phyloP scores from a whole-genome alignment of 768 basidiomycete genomes.

The Mycena alexandri region DNA sequence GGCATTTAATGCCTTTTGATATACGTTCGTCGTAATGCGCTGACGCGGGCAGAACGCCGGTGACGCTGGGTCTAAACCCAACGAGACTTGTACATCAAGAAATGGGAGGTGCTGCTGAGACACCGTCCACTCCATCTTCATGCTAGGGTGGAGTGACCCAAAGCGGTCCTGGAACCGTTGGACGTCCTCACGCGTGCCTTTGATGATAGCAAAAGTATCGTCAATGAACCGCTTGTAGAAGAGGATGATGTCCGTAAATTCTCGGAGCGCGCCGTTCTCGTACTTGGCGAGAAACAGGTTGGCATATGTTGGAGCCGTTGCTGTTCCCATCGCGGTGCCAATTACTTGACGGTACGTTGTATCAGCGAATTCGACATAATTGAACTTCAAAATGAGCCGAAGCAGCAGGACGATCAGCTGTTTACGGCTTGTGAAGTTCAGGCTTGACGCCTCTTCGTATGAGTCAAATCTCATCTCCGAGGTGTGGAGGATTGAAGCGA shows the following conservation, averaged over 20 bases:
- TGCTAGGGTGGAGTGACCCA: too few relatives aligned
- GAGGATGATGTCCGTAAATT: too few relatives aligned
- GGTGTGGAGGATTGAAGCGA: background rate
- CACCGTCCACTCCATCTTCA: too few relatives aligned
- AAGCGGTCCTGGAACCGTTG: too few relatives aligned
- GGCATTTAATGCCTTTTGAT: too few relatives aligned
- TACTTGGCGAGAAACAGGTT: background rate
- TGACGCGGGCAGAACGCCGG: background rate
- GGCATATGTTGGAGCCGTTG: background rate
- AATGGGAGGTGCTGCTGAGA: slow-evolving; percentile 35
- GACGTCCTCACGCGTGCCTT: too few relatives aligned
- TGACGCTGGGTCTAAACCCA: slow-evolving; percentile 6
- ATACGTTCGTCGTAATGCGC: slow-evolving; percentile 21
- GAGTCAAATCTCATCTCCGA: background rate
- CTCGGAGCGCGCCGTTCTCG: too few relatives aligned
- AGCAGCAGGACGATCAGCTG: background rate
- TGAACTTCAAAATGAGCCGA: background rate
- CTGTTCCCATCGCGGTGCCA: background rate
- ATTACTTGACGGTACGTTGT: background rate
- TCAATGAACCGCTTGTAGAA: too few relatives aligned
- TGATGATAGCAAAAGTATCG: too few relatives aligned
- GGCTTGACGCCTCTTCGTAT: background rate
- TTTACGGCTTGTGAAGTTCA: background rate
- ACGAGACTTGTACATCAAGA: slow-evolving; percentile 29
- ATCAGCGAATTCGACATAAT: background rate